Base-by-base conservation (phyloP, 2,329 filamentous ascomycete species). In the Dothidotthia symphoricarpi region DNA sequence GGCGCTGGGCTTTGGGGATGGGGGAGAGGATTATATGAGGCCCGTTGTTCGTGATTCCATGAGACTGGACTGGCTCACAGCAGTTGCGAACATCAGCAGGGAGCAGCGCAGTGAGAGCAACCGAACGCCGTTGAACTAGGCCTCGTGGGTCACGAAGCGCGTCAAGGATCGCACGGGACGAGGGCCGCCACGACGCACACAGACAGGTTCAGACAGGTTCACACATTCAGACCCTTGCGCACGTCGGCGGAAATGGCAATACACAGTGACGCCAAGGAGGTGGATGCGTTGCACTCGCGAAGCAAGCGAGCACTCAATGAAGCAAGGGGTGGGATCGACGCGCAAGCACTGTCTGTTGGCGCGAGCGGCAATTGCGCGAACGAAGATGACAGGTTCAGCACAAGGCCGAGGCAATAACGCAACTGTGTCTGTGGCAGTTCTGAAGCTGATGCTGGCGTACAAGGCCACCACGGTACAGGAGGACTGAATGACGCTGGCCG, bases 71-170 rank as follows among this genome's bases (percentile, higher is more conserved):
- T 22, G 9, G 19, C 9, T 22, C 9, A 22, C 19, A 22, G 19
- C 19, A 22, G 19, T 6, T 5, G 39, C 43, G 28, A 24, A 25
- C 35, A 31, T 37, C 36, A 38, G 37, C 35, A 40, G 33, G 30
- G 28, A 22, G 38, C 25, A 28, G 38, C n/a, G 16, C 10, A 24
- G 31, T 7, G 8, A 27, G 19, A 19, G 27, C 32, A 37, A 39
- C 27, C 33, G 28, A 32, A 40, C 36, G 41, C 39, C 41, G 41
- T 44, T 40, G 41, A 32, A 37, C 41, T 40, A 44, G 30, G 31
- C 27, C 36, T 25, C 37, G 36, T 19, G 26, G 41, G 41, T 35
- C 29, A 30, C 32, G 34, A 34, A 26, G 31, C 31, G 34, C 34
- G 28, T 34, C 34, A 14, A 28, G 33, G 40, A 24, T 44, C 17